Conservation (phyloP, 2,329 filamentous ascomycete genomes). For the Aureobasidium sp. region DNA sequence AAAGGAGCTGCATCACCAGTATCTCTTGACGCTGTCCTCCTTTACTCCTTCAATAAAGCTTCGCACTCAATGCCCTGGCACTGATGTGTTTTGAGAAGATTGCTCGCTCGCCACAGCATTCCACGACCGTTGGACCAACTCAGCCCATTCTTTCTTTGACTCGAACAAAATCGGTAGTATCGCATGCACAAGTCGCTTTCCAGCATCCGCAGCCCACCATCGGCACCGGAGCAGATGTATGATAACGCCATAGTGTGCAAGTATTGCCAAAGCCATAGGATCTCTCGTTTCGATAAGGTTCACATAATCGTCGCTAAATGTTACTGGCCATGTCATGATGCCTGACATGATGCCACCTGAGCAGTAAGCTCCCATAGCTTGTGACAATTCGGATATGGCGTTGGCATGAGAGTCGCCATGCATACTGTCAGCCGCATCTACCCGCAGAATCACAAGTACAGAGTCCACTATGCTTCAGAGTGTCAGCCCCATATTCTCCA, state of each 20-base stretch:
- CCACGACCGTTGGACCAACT: neutral
- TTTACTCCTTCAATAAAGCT: neutral
- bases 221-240: neutral
- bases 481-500: neutral
- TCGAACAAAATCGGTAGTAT: neutral
- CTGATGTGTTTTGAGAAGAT: neutral
- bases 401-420: neutral
- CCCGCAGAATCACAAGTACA: neutral
- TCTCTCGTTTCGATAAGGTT: neutral
- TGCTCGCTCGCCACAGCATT: neutral
- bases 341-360: neutral
- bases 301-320: neutral
- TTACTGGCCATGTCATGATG: constrained; percentile 1
- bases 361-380: neutral
- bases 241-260: neutral
- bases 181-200: neutral
- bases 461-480: neutral
- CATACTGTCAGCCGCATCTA: neutral
- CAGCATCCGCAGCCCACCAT: constrained; percentile 7
- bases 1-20: neutral
- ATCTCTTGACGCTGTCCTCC: neutral
- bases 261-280: neutral
- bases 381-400: neutral
- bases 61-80: neutral
- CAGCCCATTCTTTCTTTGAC: neutral